Conservation (phyloP, 2,329 filamentous ascomycete genomes). For the Pseudogymnoascus sp. region DNA sequence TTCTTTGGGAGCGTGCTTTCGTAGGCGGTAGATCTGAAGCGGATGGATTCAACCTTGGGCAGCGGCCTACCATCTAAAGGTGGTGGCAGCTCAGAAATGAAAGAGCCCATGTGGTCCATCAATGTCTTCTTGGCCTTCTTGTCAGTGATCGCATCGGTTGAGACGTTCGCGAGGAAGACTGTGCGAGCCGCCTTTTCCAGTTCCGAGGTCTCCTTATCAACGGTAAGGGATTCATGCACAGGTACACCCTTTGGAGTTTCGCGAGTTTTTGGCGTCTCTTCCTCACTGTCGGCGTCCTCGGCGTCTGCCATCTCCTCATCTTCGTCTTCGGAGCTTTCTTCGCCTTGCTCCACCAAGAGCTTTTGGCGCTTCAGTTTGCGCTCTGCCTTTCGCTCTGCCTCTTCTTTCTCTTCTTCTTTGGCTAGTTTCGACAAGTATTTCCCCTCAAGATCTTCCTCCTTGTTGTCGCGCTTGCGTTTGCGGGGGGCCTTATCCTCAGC, state of each 20-base stretch:
- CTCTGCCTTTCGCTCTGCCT: slow-evolving; percentile 36
- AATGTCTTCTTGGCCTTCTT: slow-evolving; percentile 75
- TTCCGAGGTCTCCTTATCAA: slow-evolving; percentile 51
- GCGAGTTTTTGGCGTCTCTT: slow-evolving; percentile 32
- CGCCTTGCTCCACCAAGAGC: slow-evolving; percentile 32
- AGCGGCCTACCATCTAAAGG: slow-evolving; percentile 39
- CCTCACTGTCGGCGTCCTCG: slow-evolving; percentile 23
- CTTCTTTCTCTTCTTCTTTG: slow-evolving; percentile 51
- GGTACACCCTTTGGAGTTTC: slow-evolving; percentile 35
- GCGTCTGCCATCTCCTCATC: slow-evolving; percentile 20
- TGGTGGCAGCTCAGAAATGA: slow-evolving; percentile 49
- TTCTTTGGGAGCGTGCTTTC: slow-evolving; percentile 76
- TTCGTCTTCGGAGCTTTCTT: slow-evolving; percentile 25
- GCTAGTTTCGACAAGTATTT: slow-evolving; percentile 62
- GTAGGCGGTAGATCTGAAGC: slow-evolving; percentile 91
- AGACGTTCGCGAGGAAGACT: slow-evolving; percentile 89
- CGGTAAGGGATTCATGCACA: slow-evolving; percentile 49
- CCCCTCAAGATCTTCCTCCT: slow-evolving; percentile 62
- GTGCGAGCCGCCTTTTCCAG: slow-evolving; percentile 83
- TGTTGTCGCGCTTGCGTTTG: slow-evolving; percentile 55
- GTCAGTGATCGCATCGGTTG: slow-evolving; percentile 71
- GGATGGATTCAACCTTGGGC: slow-evolving; percentile 80
- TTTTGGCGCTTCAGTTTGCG: slow-evolving; percentile 47
- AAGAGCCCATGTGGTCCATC: slow-evolving; percentile 69
- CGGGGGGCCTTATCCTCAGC: slow-evolving; percentile 35